phyloP scores from a whole-genome alignment of 1,139 yeast species.

The Geotrichum histeridarum region DNA sequence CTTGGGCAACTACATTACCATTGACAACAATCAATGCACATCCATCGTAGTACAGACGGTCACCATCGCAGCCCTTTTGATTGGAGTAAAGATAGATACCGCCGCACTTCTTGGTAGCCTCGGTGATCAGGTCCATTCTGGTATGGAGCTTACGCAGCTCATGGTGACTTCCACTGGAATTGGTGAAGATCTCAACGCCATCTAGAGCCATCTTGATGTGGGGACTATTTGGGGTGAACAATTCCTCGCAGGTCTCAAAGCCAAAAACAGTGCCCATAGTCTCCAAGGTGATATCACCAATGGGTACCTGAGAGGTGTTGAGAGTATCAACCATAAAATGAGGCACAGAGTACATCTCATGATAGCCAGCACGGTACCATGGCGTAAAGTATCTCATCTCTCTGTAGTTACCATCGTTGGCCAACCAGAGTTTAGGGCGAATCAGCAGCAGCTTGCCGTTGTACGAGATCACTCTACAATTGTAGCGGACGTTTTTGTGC shows the following conservation, averaged over 20 bases:
- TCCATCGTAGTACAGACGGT: constrained; percentile 92
- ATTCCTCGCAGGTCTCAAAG: constrained; percentile 94
- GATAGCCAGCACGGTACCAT: constrained; percentile 74
- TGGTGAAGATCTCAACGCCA: constrained; percentile 93
- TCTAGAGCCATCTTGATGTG: constrained; percentile 87
- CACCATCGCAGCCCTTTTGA: constrained; percentile 98
- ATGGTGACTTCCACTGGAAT: constrained; percentile 94
- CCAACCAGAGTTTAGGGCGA: constrained; percentile 86
- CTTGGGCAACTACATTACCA: constrained; percentile 89
- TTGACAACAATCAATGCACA: constrained; percentile 91
- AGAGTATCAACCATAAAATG: constrained; percentile 54
- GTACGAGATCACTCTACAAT: constrained; percentile 79
- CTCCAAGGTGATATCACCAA: constrained; percentile 87
- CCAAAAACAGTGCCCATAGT: constrained; percentile 86
- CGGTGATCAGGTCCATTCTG: constrained; percentile 75
- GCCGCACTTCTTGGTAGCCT: constrained; percentile 93
- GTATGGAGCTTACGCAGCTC: constrained; percentile 85
- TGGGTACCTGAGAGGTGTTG: constrained; percentile 47
- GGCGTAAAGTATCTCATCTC: constrained; percentile 97
- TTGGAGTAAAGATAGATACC: constrained; percentile 91
- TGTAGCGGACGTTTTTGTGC: constrained; percentile 82
- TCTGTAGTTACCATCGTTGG: constrained; percentile 95
- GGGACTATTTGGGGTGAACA: constrained; percentile 94
- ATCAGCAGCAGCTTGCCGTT: constrained; percentile 76
- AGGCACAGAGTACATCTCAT: constrained; percentile 71